A percentile compares a stretch with the other conserved stretches of the same genome.
phyloP scores from a whole-genome alignment of 306 rosid genomes.

The Fragaria nilgerrensis region DNA sequence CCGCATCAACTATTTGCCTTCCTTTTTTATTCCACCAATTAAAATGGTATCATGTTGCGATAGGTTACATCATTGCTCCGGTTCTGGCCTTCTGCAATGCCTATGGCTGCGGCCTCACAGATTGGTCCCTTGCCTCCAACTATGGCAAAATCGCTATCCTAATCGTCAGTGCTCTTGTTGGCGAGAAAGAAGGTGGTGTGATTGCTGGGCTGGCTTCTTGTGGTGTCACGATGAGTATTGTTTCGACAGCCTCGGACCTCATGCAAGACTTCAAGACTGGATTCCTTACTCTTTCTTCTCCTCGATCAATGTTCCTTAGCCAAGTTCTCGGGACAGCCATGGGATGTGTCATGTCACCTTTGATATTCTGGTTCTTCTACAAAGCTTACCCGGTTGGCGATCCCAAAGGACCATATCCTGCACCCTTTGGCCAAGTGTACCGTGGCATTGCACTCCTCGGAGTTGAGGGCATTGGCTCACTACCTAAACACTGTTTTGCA shows the following conservation, averaged over 20 bases:
- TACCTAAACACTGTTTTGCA: not conserved
- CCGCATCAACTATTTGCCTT: not conserved
- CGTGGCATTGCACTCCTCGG: not conserved
- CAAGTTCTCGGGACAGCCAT: not conserved
- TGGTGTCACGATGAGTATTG: not conserved
- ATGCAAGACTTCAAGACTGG: not conserved
- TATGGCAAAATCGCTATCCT: not conserved
- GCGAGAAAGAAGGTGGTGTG: not conserved
- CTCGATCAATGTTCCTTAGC: not conserved
- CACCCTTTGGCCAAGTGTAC: not conserved
- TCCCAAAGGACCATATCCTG: not conserved
- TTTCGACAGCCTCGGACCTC: not conserved
- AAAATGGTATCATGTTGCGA: not conserved
- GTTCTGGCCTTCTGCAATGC: not conserved
- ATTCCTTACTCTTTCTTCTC: not conserved
- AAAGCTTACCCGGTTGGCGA: not conserved
- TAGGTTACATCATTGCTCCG: not conserved
- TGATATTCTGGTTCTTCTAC: not conserved
- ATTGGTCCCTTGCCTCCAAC: not conserved
- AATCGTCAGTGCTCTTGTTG: not conserved
- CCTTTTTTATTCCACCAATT: not conserved
- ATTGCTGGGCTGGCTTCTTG: not conserved
- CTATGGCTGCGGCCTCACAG: not conserved
- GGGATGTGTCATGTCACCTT: not conserved
- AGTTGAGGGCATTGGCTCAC: not conserved